phyloP scores from a whole-genome alignment of 2,329 filamentous ascomycete genomes.

The Periglandula ipomoeae region DNA sequence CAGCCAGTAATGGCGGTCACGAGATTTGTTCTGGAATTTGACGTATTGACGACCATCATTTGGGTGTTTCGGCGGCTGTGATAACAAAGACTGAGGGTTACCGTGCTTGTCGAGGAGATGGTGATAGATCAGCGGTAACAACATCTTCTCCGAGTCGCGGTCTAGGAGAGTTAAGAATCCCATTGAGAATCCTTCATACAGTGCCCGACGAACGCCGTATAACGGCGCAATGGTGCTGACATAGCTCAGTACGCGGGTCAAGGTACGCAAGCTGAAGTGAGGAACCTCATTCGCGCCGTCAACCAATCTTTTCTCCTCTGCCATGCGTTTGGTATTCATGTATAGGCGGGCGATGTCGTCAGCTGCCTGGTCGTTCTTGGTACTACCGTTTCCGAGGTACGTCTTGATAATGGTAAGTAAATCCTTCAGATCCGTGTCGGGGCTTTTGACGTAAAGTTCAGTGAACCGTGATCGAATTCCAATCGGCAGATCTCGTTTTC shows the following conservation, averaged over 20 bases:
- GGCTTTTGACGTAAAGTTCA: slow-evolving; percentile 87
- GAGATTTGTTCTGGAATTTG: slow-evolving; percentile 58
- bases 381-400: slow-evolving; percentile 67
- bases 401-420: slow-evolving; percentile 79
- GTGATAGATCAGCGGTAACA: slow-evolving; percentile 71
- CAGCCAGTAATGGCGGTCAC: slow-evolving; percentile 78
- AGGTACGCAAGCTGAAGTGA: slow-evolving; percentile 90
- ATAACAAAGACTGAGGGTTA: slow-evolving; percentile 63
- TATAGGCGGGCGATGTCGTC: slow-evolving; percentile 82
- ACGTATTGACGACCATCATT: slow-evolving; percentile 70
- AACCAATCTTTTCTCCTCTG: slow-evolving; percentile 68
- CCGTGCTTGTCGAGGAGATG: slow-evolving; percentile 63
- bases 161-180: slow-evolving; percentile 88
- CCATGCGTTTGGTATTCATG: slow-evolving; percentile 73
- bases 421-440: slow-evolving; percentile 79
- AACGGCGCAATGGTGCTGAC: slow-evolving; percentile 74
- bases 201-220: slow-evolving; percentile 75
- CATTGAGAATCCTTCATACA: slow-evolving; percentile 97
- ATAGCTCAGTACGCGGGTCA: slow-evolving; percentile 85
- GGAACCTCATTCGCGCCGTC: slow-evolving; percentile 94
- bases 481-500: slow-evolving; percentile 86
- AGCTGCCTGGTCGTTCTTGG: slow-evolving; percentile 63
- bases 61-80: slow-evolving; percentile 69
- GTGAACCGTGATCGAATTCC: slow-evolving; percentile 89
- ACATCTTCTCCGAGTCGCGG: slow-evolving; percentile 66